A percentile compares a stretch with the other conserved stretches of the same genome.
phyloP scores from a whole-genome alignment of 202 grass and related monocot genomes.

The Carex arenaria region DNA sequence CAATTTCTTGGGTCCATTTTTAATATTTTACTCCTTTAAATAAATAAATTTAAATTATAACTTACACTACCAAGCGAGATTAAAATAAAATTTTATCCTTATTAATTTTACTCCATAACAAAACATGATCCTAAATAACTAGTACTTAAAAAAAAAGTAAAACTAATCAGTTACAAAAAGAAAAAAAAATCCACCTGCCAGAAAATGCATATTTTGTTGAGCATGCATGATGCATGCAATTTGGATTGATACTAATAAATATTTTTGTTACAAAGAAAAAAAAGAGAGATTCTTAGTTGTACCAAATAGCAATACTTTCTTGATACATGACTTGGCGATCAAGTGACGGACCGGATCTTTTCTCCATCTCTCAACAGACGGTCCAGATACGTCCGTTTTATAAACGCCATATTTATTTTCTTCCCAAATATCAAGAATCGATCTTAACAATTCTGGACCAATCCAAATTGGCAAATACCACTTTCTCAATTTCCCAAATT shows the following conservation, averaged over 20 bases:
- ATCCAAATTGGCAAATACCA: background rate
- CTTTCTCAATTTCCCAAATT: slow-evolving; percentile 20
- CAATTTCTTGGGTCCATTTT: fast-evolving
- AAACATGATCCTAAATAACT: too few species aligned
- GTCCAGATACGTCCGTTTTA: background rate
- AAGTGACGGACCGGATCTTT: background rate
- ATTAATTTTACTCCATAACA: too few species aligned
- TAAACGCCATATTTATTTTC: background rate
- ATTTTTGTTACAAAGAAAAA: background rate
- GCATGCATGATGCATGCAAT: background rate
- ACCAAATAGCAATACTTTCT: background rate
- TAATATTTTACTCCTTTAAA: too few species aligned
- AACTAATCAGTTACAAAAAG: background rate
- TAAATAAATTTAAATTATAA: too few species aligned
- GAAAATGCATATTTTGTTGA: background rate
- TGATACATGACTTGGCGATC: background rate
- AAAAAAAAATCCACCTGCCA: background rate
- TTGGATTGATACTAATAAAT: background rate
- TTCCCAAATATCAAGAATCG: background rate
- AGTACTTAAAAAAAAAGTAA: too few species aligned
- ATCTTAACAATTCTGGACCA: background rate
- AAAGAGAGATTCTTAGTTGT: background rate
- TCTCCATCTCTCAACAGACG: background rate
- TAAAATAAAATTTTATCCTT: too few species aligned
- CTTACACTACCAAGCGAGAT: too few species aligned